Evolutionary conservation across 495 filamentous ascomycete genomes (phyloP).

Genomic region (Tuber brumale): DNA sequence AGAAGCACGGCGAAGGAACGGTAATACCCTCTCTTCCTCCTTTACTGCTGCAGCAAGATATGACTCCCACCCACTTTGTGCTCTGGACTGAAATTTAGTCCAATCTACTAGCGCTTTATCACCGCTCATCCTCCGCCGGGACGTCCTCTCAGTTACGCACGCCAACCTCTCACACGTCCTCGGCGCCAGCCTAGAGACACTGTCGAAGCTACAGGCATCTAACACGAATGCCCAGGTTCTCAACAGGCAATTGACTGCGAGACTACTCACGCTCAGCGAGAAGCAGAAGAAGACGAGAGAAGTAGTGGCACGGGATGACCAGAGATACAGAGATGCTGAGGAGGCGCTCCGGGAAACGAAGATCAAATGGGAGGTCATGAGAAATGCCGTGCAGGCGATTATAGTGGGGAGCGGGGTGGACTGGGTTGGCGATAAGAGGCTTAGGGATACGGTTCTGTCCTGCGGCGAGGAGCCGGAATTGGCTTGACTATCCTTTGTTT

Average conservation of each 20-base stretch:
- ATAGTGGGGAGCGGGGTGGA: conserved; percentile 78
- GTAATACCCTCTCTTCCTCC: conserved; percentile 14
- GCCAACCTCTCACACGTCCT: conserved; percentile 38
- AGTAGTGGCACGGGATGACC: conserved; percentile 11
- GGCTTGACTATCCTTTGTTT: conserved; percentile 11
- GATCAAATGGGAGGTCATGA: conserved; percentile 38
- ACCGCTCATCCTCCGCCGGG: conserved; percentile 36
- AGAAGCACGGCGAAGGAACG: conserved; percentile 32
- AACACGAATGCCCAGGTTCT: conserved; percentile 17
- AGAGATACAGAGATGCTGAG: conserved; percentile 22
- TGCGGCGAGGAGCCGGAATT: conserved; percentile 36
- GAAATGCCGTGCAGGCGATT: conserved; percentile 35
- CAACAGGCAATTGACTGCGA: conserved; percentile 21
- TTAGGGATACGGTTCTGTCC: conserved; percentile 67
- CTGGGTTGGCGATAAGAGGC: conserved; percentile 65
- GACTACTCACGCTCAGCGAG: conserved; percentile 21
- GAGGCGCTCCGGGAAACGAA: conserved; percentile 24
- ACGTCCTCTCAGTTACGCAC: conserved; percentile 37
- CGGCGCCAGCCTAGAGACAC: conserved; percentile 16
- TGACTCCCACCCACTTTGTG: conserved; percentile 8
- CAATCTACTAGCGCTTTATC: conserved; percentile 25
- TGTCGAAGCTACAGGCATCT: conserved; percentile 23
- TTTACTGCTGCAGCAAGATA: neutral
- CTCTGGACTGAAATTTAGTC: conserved; percentile 10
- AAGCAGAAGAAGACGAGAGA: conserved; percentile 22